Conservation (phyloP, 495 filamentous ascomycete species). For the Xylaria intraflava region DNA sequence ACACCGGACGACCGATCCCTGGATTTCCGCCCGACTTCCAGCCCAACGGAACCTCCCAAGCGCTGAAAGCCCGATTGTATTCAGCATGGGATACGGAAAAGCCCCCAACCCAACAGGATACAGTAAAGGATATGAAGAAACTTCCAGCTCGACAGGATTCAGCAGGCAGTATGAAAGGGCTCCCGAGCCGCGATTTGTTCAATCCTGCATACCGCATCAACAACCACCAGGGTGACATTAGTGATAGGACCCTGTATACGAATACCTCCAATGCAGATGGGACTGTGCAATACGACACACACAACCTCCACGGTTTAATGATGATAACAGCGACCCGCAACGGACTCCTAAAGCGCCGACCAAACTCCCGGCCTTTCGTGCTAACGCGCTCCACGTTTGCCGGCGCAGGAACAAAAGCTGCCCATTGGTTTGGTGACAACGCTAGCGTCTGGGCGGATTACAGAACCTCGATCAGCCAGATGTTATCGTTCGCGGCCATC, state of each 20-base stretch:
- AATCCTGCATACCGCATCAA: conserved; percentile 66
- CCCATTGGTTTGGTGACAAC: conserved; percentile 88
- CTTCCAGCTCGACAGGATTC: too few species aligned
- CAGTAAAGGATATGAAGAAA: too few species aligned
- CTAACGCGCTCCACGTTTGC: conserved; percentile 82
- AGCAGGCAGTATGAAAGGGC: conserved; percentile 44
- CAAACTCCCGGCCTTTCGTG: conserved; percentile 60
- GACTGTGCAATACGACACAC: conserved; percentile 53
- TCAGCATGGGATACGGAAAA: conserved; percentile 42
- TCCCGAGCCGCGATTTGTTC: conserved; percentile 60
- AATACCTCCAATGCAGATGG: conserved; percentile 59
- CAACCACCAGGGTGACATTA: conserved; percentile 52
- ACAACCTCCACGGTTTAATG: conserved; percentile 66
- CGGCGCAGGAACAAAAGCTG: conserved; percentile 66
- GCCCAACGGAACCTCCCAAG: conserved; percentile 31
- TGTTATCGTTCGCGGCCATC: conserved; percentile 67
- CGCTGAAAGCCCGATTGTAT: conserved; percentile 1
- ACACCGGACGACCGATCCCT: conserved; percentile 52
- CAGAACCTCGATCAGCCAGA: conserved; percentile 57
- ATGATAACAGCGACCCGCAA: conserved; percentile 61
- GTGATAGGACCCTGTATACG: conserved; percentile 57
- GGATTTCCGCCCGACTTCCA: conserved; percentile 66
- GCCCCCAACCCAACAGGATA: conserved; percentile 52
- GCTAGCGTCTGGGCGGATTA: conserved; percentile 67
- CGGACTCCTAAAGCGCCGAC: conserved; percentile 62